These are phyloP conservation scores for Ambrosia trifida DNA, from an alignment of 129 eudicot genomes.

Conservation along the genomic window DNA sequence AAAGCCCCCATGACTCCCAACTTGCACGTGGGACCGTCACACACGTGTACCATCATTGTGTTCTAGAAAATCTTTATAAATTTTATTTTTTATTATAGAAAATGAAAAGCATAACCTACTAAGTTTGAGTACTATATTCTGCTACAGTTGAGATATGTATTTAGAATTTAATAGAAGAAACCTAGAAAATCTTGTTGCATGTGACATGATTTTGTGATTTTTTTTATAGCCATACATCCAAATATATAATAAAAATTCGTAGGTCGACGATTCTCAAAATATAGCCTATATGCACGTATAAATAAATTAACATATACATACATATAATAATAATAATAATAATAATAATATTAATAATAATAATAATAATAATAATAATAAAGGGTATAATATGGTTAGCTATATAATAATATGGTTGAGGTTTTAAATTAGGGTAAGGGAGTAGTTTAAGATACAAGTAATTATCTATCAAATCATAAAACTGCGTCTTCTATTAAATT, in stretches of 20 bases:
- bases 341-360: no score
- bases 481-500: no score
- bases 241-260: neutral
- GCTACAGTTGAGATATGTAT: constrained; percentile 11
- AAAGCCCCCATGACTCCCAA: constrained; percentile 10
- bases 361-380: no score
- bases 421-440: no score
- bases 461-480: no score
- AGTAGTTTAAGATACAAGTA: no score
- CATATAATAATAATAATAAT: no score
- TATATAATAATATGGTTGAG: no score
- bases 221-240: neutral
- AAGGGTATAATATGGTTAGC: no score
- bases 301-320: neutral
- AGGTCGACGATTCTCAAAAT: neutral
- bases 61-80: constrained; percentile 21
- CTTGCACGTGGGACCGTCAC: constrained; percentile 40
- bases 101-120: neutral
- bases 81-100: neutral
- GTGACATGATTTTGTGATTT: constrained; percentile 17
- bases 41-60: constrained; percentile 31
- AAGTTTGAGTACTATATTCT: constrained; percentile 13
- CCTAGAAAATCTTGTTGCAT: constrained; percentile 30
- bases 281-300: neutral
- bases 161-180: neutral